A percentile compares a stretch with the other conserved stretches of the same genome.
These are phyloP conservation scores for Punctularia strigosozonata DNA, from an alignment of 768 basidiomycete genomes.

Conservation along the genomic window DNA sequence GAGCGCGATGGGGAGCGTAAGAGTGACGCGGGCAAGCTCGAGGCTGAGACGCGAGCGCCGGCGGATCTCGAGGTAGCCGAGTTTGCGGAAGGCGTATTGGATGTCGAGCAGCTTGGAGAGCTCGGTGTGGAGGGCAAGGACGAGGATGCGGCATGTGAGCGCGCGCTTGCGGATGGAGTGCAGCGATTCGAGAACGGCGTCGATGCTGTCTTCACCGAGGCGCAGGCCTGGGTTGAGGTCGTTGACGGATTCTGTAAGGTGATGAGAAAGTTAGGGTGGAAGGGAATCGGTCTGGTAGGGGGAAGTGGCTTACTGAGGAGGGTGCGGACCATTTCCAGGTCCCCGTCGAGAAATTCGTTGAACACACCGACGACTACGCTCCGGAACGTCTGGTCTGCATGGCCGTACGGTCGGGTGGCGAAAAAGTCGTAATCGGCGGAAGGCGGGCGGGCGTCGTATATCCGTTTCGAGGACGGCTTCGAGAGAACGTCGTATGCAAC, in stretches of 20 bases:
- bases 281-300: background rate
- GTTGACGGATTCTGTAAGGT: constrained; percentile 51
- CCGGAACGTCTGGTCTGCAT: constrained; percentile 73
- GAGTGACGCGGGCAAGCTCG: constrained; percentile 65
- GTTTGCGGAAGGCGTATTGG: constrained; percentile 61
- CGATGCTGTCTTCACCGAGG: constrained; percentile 69
- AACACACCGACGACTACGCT: constrained; percentile 65
- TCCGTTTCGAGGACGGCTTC: constrained; percentile 51
- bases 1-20: constrained; percentile 61
- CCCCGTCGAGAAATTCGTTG: constrained; percentile 76
- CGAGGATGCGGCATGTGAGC: constrained; percentile 66
- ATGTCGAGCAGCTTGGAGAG: constrained; percentile 73
- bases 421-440: constrained; percentile 42
- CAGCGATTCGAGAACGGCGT: constrained; percentile 60
- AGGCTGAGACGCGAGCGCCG: constrained; percentile 68
- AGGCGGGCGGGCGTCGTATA: constrained; percentile 52
- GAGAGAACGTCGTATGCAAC: constrained; percentile 76
- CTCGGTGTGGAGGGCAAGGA: constrained; percentile 61
- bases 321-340: constrained; percentile 73
- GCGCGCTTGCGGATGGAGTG: constrained; percentile 63
- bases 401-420: constrained; percentile 33
- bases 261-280: background rate
- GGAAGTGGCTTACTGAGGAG: constrained; percentile 45
- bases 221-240: constrained; percentile 71
- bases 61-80: constrained; percentile 69